phyloP scores from a whole-genome alignment of 208 protist species.

The Leishmania turanica region DNA sequence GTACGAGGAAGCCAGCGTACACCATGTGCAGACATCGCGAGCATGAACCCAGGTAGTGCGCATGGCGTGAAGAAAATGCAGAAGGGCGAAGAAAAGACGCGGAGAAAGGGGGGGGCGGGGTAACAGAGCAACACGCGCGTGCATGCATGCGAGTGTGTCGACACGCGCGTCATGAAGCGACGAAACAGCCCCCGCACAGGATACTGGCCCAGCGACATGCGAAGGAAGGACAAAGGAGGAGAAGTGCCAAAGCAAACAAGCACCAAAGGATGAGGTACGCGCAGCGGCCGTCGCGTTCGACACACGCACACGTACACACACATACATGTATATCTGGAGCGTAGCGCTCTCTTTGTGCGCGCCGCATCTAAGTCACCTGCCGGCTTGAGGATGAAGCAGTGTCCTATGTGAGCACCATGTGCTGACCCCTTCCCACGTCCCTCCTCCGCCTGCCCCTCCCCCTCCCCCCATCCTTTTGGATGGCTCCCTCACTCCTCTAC shows the following conservation, averaged over 20 bases:
- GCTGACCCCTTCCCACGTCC: not conserved
- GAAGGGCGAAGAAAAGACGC: too few species aligned
- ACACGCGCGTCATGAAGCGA: not conserved
- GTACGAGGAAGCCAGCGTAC: not conserved
- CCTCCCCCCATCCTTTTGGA: not conserved
- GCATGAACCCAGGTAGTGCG: not conserved
- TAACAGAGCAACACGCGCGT: not conserved
- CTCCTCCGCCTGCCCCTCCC: not conserved
- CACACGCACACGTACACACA: not conserved
- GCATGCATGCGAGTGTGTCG: not conserved
- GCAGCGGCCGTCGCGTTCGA: not conserved
- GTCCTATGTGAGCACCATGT: not conserved
- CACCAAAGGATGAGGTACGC: not conserved
- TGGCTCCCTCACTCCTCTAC: not conserved
- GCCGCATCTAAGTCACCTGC: too few species aligned
- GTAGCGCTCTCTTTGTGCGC: not conserved
- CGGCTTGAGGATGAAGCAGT: not conserved
- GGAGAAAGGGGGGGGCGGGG: not conserved
- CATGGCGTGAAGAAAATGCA: too few species aligned
- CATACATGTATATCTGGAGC: not conserved
- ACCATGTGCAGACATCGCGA: not conserved
- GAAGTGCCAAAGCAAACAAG: not conserved
- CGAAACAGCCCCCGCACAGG: not conserved
- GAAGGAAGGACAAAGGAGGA: not conserved
- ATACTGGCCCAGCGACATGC: not conserved